Base-by-base conservation (phyloP, 148 eudicot species). In the Rhododendron vialii region DNA sequence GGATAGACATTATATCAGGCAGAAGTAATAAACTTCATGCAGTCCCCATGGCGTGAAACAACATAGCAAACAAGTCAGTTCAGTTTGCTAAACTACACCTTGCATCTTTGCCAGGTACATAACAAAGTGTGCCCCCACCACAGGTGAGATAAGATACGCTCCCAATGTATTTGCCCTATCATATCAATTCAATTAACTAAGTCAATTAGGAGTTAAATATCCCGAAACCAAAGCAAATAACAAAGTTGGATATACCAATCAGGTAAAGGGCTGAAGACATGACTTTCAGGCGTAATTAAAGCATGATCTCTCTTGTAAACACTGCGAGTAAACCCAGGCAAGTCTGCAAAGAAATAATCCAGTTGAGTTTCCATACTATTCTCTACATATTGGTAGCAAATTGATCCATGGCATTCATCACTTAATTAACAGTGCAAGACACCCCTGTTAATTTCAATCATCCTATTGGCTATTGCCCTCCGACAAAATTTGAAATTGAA, bases 81-180 rank as follows among this genome's bases (percentile, higher is more conserved):
- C 71, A 76, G 63, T 57, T 57, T 18, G 24, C 53, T n/a, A 43
- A 78, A 85, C 38, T 71, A 50, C 83, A 96, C 99, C 99, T 94
- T 93, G 93, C 99, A 97, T 95, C 90, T 97, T 95, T 59, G 98
- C 98, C 77, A 97, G 92, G 94, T 95, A 97, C 99, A 97, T 97
- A 61, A 89, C 95, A 90, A 97, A 97, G 86, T 97, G 99, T 38
- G 99, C 92, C 80, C 98, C 99, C 87, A 92, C 94, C 38, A 92
- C 94, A 4, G 99, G 98, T 50, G 99, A 92, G 85, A 97, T 92
- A 53, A 97, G 85, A 90, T 93, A 93, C 17, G 98, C 98, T 85
- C 95, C 99, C 85, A 95, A 67, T 13, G 98, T 90, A 82, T 94
- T 91, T n/a, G 88, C 88, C 99, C 99, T 96, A 85, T 78, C 15